Percentiles rank a stretch among this genome's conserved stretches.
phyloP scores from a whole-genome alignment of 352 stramenopile species.

The Phytophthora sansomeana region DNA sequence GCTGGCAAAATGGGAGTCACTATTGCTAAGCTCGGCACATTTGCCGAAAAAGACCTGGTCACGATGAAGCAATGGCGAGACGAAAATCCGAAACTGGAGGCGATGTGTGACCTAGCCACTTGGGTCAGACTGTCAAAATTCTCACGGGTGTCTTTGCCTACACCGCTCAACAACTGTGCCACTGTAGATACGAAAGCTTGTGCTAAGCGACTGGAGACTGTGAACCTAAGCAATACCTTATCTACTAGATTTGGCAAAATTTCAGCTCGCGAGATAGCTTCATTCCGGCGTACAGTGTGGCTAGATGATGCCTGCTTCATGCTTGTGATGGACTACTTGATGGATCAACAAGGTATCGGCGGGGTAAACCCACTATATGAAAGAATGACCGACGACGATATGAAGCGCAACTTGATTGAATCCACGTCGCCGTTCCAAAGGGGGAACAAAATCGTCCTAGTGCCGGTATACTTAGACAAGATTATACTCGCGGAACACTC shows the following conservation, averaged over 20 bases:
- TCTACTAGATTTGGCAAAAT: neutral
- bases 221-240: constrained; percentile 3
- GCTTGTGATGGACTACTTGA: neutral
- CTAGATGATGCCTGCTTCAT: constrained; percentile 15
- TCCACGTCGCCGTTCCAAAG: constrained; percentile 10
- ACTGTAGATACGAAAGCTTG: constrained; percentile 8
- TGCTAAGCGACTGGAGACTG: neutral
- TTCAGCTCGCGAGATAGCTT: neutral
- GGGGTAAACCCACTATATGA: too few relatives aligned
- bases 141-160: neutral
- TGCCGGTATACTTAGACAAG: neutral
- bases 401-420: too few relatives aligned
- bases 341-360: too few relatives aligned
- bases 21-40: too few relatives aligned
- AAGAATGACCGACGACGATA: too few relatives aligned
- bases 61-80: too few relatives aligned
- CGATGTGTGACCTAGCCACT: neutral
- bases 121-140: constrained; percentile 3
- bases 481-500: neutral
- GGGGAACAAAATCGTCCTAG: neutral
- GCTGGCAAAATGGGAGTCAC: too few relatives aligned
- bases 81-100: too few relatives aligned
- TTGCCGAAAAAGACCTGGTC: too few relatives aligned
- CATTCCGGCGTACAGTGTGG: constrained; percentile 11
- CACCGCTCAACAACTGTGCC: constrained; percentile 12